Base-by-base conservation (phyloP, 225 moss, liverwort and hornwort genomes). In the Polytrichum commune region DNA sequence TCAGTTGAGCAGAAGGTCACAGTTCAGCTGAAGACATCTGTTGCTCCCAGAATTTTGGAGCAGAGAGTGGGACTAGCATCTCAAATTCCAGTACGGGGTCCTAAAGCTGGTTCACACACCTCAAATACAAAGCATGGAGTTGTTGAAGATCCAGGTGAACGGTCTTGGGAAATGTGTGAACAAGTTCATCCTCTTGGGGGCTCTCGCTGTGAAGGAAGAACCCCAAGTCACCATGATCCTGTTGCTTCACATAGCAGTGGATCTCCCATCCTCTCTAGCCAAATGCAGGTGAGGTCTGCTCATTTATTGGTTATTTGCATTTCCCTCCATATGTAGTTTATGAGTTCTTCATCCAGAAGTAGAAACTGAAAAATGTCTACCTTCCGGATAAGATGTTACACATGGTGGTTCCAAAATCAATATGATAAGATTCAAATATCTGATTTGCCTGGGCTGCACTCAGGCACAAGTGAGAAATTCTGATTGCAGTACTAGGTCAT, bases 191-290 rank as follows among this genome's bases (percentile, higher is more conserved):
- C 72, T 75, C 62, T 73, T 7, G 70, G 64, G 69, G 83, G 65
- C 64, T 73, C 77, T 71, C 86, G 66, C 75, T 67, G 68, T 8
- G 79, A 73, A 61, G 72, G 55, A 63, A 78, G 84, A 57, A 72
- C 79, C 65, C 79, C 79, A 26, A 84, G 79, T 77, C 76, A 77
- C 70, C 81, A 79, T 61, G 81, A 79, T 81, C 79, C 78, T 74
- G 69, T 81, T 70, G 75, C 78, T 67, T 84, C 79, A 24, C 74
- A 81, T 57, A 62, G 77, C 69, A 81, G 79, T 58, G 81, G 72
- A 66, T 38, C 77, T 54, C 84, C 28, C 20, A 56, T 58, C 68
- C 78, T 67, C 75, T 76, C 56, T 64, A 73, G 22, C 67, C 35
- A 70, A 30, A 70, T 53, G 27, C 81, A 84, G 82, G 84, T 84